Evolutionary conservation across 345 rosid species (phyloP).

Genomic region (Laguncularia racemosa): DNA sequence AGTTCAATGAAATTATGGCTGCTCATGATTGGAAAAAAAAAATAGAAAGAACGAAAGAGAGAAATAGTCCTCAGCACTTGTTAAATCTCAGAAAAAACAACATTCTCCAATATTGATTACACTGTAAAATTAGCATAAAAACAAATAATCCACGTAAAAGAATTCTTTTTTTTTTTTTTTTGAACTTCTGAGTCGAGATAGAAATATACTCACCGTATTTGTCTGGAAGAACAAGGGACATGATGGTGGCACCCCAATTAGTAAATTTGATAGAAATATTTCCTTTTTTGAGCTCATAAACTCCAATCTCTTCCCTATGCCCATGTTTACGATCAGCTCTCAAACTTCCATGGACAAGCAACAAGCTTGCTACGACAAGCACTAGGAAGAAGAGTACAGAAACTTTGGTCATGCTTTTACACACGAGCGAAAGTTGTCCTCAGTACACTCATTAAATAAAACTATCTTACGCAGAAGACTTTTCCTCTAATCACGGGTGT

Average conservation of each 20-base stretch:
- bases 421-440: neutral
- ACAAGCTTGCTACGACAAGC: neutral
- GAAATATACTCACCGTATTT: conserved; percentile 48
- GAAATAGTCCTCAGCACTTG: too few relatives aligned
- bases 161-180: too few relatives aligned
- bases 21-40: too few relatives aligned
- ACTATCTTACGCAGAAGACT: neutral
- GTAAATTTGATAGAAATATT: conserved; percentile 53
- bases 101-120: too few relatives aligned
- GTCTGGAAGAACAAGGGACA: conserved; percentile 69
- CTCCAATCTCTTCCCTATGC: conserved; percentile 18
- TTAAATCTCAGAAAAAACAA: too few relatives aligned
- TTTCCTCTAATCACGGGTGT: too few relatives aligned
- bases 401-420: conserved; percentile 2
- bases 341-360: conserved; percentile 4
- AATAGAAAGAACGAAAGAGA: too few relatives aligned
- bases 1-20: too few relatives aligned
- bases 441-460: neutral
- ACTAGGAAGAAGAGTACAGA: neutral
- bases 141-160: too few relatives aligned
- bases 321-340: neutral
- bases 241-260: conserved; percentile 80
- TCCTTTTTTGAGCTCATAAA: conserved; percentile 71
- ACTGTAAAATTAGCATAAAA: too few relatives aligned
- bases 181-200: too few relatives aligned